Evolutionary conservation across 108 stramenopile species (phyloP).

Genomic region (Skeletonema potamos): DNA sequence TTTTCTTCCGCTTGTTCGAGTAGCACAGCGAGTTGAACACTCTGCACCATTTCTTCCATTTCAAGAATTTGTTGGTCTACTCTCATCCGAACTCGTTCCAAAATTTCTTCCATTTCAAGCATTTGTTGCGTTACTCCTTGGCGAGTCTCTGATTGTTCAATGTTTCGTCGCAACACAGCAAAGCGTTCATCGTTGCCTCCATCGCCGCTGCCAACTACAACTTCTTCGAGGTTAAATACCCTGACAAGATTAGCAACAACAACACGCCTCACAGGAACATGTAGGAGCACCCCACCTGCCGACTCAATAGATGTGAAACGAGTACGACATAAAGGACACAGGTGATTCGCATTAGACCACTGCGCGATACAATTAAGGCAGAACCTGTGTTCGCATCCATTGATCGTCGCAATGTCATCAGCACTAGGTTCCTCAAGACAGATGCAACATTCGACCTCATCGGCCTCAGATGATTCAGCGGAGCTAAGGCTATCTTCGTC

Average conservation of each 20-base stretch:
- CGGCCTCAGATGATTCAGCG: not conserved
- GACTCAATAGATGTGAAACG: not conserved
- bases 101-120: not conserved
- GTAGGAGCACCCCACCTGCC: not conserved
- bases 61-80: too few relatives aligned
- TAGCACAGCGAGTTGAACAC: too few relatives aligned
- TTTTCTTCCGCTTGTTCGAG: not conserved
- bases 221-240: not conserved
- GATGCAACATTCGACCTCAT: slow-evolving; percentile 47
- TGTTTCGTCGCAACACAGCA: not conserved
- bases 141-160: not conserved
- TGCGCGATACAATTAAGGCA: slow-evolving; percentile 49
- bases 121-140: too few relatives aligned
- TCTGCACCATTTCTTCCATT: too few relatives aligned
- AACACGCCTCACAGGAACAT: not conserved
- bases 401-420: slow-evolving; percentile 42
- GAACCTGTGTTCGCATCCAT: slow-evolving; percentile 69
- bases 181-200: not conserved
- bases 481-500: not conserved
- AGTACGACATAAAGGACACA: not conserved
- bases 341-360: not conserved
- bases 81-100: too few relatives aligned
- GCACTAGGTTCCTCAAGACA: slow-evolving; percentile 56
- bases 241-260: not conserved
- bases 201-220: not conserved